Conservation (phyloP, 78 protist species). For the Speleostelium caveatum region DNA sequence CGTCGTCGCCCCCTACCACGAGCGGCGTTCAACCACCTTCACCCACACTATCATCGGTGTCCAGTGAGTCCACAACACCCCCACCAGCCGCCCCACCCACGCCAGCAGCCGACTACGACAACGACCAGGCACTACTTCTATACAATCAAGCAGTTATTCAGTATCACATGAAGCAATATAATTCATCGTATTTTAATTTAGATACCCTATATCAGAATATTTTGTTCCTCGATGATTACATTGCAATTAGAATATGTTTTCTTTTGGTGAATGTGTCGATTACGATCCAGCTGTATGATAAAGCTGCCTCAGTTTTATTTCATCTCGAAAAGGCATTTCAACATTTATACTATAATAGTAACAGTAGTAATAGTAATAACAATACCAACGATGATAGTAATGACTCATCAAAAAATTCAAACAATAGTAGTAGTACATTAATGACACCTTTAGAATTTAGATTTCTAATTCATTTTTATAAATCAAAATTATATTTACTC, state of each 20-base stretch:
- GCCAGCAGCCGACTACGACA: slow-evolving; percentile 20
- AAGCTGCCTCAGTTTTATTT: slow-evolving; percentile 21
- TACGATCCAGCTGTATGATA: slow-evolving; percentile 43
- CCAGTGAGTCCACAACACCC: background rate
- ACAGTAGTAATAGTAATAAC: background rate
- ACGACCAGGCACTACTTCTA: slow-evolving; percentile 47
- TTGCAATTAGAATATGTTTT: slow-evolving; percentile 56
- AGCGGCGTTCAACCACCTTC: background rate
- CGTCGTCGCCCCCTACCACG: background rate
- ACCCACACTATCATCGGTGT: slow-evolving; percentile 14
- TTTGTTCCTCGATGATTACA: slow-evolving; percentile 52
- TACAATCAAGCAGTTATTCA: slow-evolving; percentile 64
- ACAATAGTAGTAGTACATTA: slow-evolving; percentile 16
- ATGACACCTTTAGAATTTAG: slow-evolving; percentile 62
- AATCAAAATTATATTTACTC: slow-evolving; percentile 46
- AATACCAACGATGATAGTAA: background rate
- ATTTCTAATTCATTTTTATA: slow-evolving; percentile 64
- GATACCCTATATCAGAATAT: slow-evolving; percentile 39
- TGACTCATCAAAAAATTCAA: background rate
- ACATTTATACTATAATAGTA: slow-evolving; percentile 25
- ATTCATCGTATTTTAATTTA: background rate
- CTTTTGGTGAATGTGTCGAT: slow-evolving; percentile 27
- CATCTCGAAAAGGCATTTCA: slow-evolving; percentile 31
- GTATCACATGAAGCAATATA: slow-evolving; percentile 25
- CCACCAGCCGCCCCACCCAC: background rate